Base-by-base conservation (phyloP, 2,329 filamentous ascomycete species). In the Botryotinia convoluta region DNA sequence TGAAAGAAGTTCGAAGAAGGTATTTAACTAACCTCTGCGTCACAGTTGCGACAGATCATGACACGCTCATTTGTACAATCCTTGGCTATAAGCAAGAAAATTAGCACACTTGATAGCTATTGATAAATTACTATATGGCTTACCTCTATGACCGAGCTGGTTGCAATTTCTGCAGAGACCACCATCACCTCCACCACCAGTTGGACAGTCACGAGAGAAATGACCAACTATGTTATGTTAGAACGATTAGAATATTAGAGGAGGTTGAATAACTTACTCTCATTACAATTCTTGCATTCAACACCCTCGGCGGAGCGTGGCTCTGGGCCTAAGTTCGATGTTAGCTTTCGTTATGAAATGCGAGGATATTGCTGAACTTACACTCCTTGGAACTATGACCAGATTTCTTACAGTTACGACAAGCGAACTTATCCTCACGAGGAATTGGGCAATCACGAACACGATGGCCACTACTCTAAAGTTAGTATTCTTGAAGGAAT, bases 401-500 rank as follows among this genome's bases (percentile, higher is more conserved):
- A 42, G 77, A 78, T 68, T 63, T 82, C 78, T 87, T 88, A 83
- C 91, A 93, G 80, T 93, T 93, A 80, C 87, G 88, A 86, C 91
- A 93, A 12, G 88, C 89, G 76, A 87, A 90, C 73, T 85, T 89
- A 83, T 92, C 88, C 44, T 88, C 82, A 68, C 91, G 88, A 37
- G 88, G 87, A n/a, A 84, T 82, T 6, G 87, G 85, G 78, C 92
- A 94, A 77, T 94, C 91, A 69, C 91, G 89, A 69, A 90, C 83
- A 73, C 91, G 90, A 78, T 93, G 91, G 16, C 91, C 91, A 39
- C 85, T 73, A 42, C 37, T 44, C 29, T 26, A 63, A 44, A 45
- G 14, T 70, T 26, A 70, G 54, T 37, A 59, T 22, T 12, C 54
- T 48, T 37, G 14, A 60, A 2, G 22, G 10, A 37, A 44, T 22